phyloP scores from a whole-genome alignment of 495 filamentous ascomycete genomes.

The Haplographium delicatum region DNA sequence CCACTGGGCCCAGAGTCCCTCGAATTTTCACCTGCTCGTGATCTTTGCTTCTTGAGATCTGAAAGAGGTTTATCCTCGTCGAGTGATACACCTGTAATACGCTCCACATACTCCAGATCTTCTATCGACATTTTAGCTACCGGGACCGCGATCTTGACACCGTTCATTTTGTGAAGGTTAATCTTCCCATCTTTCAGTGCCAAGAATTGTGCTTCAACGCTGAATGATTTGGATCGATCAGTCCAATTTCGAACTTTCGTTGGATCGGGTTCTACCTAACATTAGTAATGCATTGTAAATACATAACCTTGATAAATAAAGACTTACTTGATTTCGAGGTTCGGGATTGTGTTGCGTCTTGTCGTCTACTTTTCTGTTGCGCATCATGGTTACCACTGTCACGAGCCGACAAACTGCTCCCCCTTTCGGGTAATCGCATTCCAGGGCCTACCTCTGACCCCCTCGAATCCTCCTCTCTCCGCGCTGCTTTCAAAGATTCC shows the following conservation, averaged over 20 bases:
- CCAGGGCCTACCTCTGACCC: constrained; percentile 72
- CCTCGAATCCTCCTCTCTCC: constrained; percentile 50
- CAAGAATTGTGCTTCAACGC: constrained; percentile 95
- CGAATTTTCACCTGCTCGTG: constrained; percentile 19
- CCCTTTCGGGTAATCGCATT: constrained; percentile 62
- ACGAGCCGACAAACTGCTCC: constrained; percentile 56
- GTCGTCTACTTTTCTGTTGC: constrained; percentile 65
- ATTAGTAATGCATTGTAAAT: background rate
- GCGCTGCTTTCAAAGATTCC: constrained; percentile 59
- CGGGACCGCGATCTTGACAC: constrained; percentile 96
- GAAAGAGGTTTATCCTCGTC: constrained; percentile 96
- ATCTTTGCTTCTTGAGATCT: constrained; percentile 57
- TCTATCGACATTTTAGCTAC: constrained; percentile 90
- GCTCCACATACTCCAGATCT: constrained; percentile 93
- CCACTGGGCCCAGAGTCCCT: constrained; percentile 16
- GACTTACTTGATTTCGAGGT: constrained; percentile 68
- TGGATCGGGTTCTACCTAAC: constrained; percentile 69
- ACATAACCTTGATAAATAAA: background rate
- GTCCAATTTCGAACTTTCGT: constrained; percentile 86
- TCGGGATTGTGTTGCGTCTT: constrained; percentile 43
- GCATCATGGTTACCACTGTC: constrained; percentile 49
- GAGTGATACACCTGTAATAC: constrained; percentile 74
- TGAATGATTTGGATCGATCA: constrained; percentile 90
- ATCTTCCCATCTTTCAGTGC: constrained; percentile 93
- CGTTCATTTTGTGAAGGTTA: constrained; percentile 95